Evolutionary conservation across 306 rosid species (phyloP), one percentile per base, ranked within the genome.

Genomic region (Trichosanthes truncata): DNA sequence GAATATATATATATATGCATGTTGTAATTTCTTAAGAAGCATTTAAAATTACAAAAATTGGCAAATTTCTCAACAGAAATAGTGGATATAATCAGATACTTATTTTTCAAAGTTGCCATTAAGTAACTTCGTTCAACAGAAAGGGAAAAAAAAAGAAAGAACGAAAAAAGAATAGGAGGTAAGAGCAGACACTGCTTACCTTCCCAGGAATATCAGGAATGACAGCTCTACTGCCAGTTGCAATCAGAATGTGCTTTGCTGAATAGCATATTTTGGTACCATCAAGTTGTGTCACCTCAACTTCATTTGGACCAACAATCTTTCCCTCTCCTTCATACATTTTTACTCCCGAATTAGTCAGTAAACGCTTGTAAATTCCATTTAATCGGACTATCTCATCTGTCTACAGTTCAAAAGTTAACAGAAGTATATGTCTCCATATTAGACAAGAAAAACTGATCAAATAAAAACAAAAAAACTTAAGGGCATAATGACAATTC

Each of bases 251-350:
- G 84, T 92, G 96, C 80, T 90, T 92, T n/a, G 98, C 97, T 46
- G 97, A 85, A 84, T 87, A 95, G 72, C 93, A 84, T 87, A 95
- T 76, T 84, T 92, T 95, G 81, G 98, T 95, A 79, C 97, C 97
- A 91, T 95, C 98, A 79, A 92, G 87, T 82, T 95, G 98, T 67
- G 92, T 95, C 84, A 95, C 93, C 90, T 92, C 97, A 84, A 95
- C 97, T 82, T 95, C 98, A 85, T 95, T 86, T 56, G 93, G 97
- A 80, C 97, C 90, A 59, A 81, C 97, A 77, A 95, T 57, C 90
- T 68, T 95, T 56, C 97, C 98, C 88, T 91, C 98, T 46, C 98
- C 98, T 87, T 95, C 97, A 82, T 82, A 92, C 80, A 84, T 83
- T 89, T 95, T 92, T 56, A 90, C 97, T 81, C 96, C 97, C 80